phyloP scores from a whole-genome alignment of 108 stramenopile genomes.

The Mediolabrus comicus region DNA sequence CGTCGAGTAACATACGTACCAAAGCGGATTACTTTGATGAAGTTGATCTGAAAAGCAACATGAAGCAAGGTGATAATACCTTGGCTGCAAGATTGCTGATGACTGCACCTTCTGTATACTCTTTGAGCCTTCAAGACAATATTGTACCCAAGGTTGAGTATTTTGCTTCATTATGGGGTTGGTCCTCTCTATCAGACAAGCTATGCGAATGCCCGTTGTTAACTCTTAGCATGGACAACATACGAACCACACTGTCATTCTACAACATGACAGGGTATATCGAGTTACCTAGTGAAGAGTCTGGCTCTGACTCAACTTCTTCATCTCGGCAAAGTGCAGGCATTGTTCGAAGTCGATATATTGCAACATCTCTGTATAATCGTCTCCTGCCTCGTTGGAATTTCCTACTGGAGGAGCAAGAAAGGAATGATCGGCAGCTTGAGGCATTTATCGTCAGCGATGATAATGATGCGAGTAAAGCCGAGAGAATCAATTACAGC shows the following conservation, averaged over 20 bases:
- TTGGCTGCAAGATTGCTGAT: conserved; percentile 50
- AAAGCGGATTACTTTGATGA: conserved; percentile 67
- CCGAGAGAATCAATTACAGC: conserved; percentile 1
- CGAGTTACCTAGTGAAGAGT: conserved; percentile 10
- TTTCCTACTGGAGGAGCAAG: conserved; percentile 28
- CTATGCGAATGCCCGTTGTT: conserved; percentile 71
- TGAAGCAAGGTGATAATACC: conserved; percentile 1
- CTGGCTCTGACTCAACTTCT: too few species aligned
- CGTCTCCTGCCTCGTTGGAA: conserved; percentile 85
- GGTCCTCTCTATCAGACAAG: conserved; percentile 20
- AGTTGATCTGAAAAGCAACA: conserved; percentile 32
- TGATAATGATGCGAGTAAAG: neutral
- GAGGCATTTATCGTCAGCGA: neutral
- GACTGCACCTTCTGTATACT: conserved; percentile 59
- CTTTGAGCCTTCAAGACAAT: conserved; percentile 66
- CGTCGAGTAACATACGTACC: conserved; percentile 50
- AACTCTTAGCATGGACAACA: conserved; percentile 77
- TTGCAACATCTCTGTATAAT: conserved; percentile 79
- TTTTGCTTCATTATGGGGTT: conserved; percentile 61
- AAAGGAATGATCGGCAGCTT: conserved; percentile 3
- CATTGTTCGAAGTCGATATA: conserved; percentile 65
- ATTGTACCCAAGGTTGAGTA: conserved; percentile 68
- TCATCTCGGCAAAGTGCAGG: neutral
- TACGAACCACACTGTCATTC: conserved; percentile 74
- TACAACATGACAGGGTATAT: conserved; percentile 80